Evolutionary conservation across 1,284 basidiomycete species (phyloP), one percentile per base, ranked within the genome.

Genomic region (Tilletia setariae): DNA sequence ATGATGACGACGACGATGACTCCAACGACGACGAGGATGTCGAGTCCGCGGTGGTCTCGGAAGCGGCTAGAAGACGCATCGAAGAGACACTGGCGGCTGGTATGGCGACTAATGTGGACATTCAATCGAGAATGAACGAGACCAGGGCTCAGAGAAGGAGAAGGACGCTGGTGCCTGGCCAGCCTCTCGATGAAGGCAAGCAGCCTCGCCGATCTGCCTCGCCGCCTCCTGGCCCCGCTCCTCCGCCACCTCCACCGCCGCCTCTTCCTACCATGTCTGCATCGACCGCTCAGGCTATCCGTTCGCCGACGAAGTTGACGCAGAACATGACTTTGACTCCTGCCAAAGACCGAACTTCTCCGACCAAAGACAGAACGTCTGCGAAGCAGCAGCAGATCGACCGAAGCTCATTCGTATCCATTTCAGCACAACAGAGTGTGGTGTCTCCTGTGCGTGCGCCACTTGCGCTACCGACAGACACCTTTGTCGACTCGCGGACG

Each of bases 91-190:
- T 82, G 19, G 79, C 78, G 0, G 72, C 79, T 1, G 77, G 77
- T 16, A 82, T 82, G 80, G 80, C 80, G 30, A 70, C 72, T 40
- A 79, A 82, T 68, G 68, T 75, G 2, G 78, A 78, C 53, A 69
- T 82, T 63, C 76, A 78, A 28, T 72, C 72, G 8, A 70, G 80
- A 11, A 82, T 82, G 80, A 75, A 69, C 13, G 77, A 80, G 61
- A 79, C 79, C 1, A 68, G 79, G 32, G 76, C 53, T 72, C 23
- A 76, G 74, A n/a, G 67, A 76, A 15, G 49, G 63, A 72, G 62
- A 63, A 66, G 62, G 43, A 62, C 68, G 47, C 21, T 40, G 35
- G 56, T 46, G 28, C 47, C 30, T 6, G 42, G 23, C n/a, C 43
- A 49, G 30, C 42, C 61, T 9, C 61, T 40, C 30, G 61, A 44